These are phyloP conservation scores for Mortierella alpina DNA, from an alignment of 192 early-diverging fungal genomes.

Conservation along the genomic window DNA sequence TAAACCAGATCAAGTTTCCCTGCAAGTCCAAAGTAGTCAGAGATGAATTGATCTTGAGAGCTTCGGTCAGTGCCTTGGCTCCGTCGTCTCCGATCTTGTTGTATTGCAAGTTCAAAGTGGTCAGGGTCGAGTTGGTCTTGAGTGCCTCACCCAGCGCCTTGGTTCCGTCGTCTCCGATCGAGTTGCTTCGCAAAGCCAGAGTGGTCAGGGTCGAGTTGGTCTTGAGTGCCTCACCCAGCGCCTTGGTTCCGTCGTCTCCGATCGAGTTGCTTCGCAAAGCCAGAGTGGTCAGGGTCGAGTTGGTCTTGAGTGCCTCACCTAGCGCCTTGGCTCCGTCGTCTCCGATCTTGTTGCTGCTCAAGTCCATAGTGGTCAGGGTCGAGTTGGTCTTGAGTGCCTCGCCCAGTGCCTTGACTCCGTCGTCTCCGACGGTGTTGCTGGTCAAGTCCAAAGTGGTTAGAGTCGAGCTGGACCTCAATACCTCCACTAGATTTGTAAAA, in stretches of 20 bases:
- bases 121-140: no score
- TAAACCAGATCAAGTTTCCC: not conserved
- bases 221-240: no score
- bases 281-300: no score
- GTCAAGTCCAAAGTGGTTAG: not conserved
- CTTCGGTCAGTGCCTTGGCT: conserved; percentile 6
- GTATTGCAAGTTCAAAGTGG: no score
- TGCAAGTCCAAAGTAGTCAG: conserved; percentile 8
- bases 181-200: no score
- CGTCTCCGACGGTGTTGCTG: not conserved
- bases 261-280: no score
- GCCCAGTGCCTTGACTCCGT: not conserved
- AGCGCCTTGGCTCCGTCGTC: no score
- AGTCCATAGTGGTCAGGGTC: not conserved
- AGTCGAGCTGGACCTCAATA: not conserved
- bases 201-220: no score
- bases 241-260: no score
- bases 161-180: no score
- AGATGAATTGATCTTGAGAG: conserved; percentile 8
- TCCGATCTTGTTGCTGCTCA: not conserved
- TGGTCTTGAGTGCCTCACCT: no score
- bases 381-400: not conserved
- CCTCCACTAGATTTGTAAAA: not conserved
- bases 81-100: conserved; percentile 4
- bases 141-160: no score